phyloP scores from a whole-genome alignment of 1,284 basidiomycete genomes.

The Leucoagaricus sp. region DNA sequence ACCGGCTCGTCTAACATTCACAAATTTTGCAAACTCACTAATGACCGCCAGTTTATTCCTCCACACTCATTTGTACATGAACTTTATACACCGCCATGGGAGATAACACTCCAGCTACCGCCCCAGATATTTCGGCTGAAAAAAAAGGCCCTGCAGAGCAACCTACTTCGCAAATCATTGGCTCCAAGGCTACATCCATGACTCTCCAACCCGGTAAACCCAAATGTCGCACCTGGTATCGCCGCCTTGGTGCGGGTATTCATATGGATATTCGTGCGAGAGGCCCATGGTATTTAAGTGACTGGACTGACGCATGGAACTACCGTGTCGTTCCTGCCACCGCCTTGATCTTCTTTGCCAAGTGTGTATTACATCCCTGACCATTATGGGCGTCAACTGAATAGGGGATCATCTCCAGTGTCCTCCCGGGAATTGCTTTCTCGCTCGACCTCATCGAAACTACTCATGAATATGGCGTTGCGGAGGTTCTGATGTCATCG shows the following conservation, averaged over 20 bases:
- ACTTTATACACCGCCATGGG: neutral
- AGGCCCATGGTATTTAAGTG: constrained; percentile 79
- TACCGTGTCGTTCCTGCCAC: constrained; percentile 81
- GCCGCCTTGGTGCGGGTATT: constrained; percentile 69
- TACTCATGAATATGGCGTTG: constrained; percentile 86
- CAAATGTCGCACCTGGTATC: constrained; percentile 26
- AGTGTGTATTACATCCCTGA: constrained; percentile 49
- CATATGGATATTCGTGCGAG: constrained; percentile 75
- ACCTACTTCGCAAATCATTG: neutral
- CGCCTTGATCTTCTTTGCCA: constrained; percentile 78
- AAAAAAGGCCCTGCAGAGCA: neutral
- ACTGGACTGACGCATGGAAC: constrained; percentile 91
- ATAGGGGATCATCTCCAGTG: constrained; percentile 39
- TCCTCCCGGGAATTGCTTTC: constrained; percentile 91
- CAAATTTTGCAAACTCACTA: constrained; percentile 1
- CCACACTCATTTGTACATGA: neutral
- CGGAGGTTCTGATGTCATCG: constrained; percentile 80
- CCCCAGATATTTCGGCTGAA: neutral
- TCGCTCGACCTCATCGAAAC: constrained; percentile 93
- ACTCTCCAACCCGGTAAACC: neutral
- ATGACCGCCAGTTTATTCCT: neutral
- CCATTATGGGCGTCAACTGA: neutral
- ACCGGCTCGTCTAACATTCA: constrained; percentile 1
- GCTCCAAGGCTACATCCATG: constrained; percentile 7
- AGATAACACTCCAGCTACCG: neutral